A percentile compares a stretch with the other conserved stretches of the same genome.
Evolutionary conservation across 2,329 filamentous ascomycete genomes (phyloP).

Genomic region (Penicillium sp.): DNA sequence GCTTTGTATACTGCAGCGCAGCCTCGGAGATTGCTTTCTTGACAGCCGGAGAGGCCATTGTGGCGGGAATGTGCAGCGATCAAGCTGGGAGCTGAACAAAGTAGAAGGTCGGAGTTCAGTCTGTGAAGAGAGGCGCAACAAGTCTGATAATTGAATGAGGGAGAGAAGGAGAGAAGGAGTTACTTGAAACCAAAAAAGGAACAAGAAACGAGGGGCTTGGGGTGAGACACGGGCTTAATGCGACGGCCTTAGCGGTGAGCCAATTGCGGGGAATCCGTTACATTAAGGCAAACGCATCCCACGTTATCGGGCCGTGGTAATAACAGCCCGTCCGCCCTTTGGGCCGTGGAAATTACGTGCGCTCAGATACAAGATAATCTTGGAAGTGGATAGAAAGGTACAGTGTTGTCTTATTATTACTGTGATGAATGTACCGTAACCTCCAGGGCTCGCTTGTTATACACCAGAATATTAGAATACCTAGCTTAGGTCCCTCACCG

Average conservation of each 20-base stretch:
- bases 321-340: neutral
- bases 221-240: conserved; percentile 26
- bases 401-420: conserved; percentile 7
- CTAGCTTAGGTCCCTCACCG: neutral
- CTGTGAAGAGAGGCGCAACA: neutral
- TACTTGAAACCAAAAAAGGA: conserved; percentile 22
- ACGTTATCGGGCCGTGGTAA: conserved; percentile 13
- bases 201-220: conserved; percentile 21
- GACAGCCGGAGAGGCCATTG: conserved; percentile 44
- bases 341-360: conserved; percentile 17
- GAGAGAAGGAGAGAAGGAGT: conserved; percentile 6
- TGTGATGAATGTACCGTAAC: conserved; percentile 9
- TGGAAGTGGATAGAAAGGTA: conserved; percentile 1
- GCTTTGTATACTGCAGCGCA: conserved; percentile 51
- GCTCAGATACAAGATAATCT: neutral
- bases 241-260: conserved; percentile 27
- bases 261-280: conserved; percentile 14
- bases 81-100: conserved; percentile 1
- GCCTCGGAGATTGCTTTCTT: conserved; percentile 49
- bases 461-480: conserved; percentile 3
- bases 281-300: neutral
- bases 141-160: neutral
- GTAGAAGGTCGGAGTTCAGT: neutral
- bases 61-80: conserved; percentile 25
- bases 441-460: conserved; percentile 9